Evolutionary conservation across 2,329 filamentous ascomycete genomes (phyloP), one percentile per base, ranked within the genome.

Genomic region (Cyphellophora attinorum): DNA sequence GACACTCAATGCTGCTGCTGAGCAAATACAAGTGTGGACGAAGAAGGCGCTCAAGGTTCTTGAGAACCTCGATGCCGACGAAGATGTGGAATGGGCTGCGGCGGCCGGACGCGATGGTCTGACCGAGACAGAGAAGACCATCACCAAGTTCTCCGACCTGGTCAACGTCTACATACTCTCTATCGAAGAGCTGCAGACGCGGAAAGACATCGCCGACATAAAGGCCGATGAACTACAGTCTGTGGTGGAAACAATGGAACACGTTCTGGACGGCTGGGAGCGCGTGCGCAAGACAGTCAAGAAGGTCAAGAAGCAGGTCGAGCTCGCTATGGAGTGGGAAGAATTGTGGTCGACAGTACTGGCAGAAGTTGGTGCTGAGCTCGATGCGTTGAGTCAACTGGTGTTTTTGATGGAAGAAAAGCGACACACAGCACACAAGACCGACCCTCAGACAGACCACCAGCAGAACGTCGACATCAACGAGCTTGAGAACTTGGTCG

Each of bases 361-460:
- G 3, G 89, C 88, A 29, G 89, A 96, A 55, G 94, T 96, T 41
- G 84, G 88, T 34, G 77, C 80, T 42, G 91, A 98, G 60, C 79
- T 86, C 53, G 83, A 91, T 45, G 79, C 81, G 29, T 68, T 93
- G 11, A 76, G 74, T 51, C 72, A 82, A 25, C 64, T 94, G 31
- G 84, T 96, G 18, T 96, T 96, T 51, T 88, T 96, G 59, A 94
- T 96, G 86, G 91, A 98, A 57, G 91, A 96, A 61, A 81, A 86
- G 45, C 74, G 91, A 31, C 89, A 96, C 58, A 81, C 81, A 56
- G 82, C 56, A 11, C 69, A 85, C 44, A 68, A 81, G 51, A 75
- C 75, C 23, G 71, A 69, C 19, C 62, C 60, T n/a, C 76, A 76
- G 12, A 77, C 81, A 27, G 71, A 74, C 5, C 56, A 70, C 69